Evolutionary conservation across 2,329 filamentous ascomycete genomes (phyloP), one percentile per base, ranked within the genome.

Genomic region (Cercospora canescens): DNA sequence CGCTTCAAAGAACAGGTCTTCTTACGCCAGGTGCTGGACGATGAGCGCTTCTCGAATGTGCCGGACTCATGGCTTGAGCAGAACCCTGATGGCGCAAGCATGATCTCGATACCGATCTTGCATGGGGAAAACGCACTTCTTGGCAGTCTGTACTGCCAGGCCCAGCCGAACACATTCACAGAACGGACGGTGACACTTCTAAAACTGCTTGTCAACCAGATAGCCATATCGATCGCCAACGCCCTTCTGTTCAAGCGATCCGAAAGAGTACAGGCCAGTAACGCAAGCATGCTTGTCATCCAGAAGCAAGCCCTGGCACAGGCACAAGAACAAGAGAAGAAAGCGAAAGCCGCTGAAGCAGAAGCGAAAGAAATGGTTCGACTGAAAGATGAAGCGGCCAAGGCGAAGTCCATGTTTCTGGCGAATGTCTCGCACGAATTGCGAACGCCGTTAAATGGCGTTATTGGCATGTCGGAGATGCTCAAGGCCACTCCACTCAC

Each of bases 351-450:
- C 60, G 91, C 91, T 1, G 91, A 94, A 76, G 87, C 89, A 0
- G 88, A 92, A 74, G 91, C 91, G 7, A 88, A 91, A 74, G 87
- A 89, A 67, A 93, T 92, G 76, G 91, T 94, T 76, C 90, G 91
- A 78, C 84, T 94, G 41, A 92, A 92, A 16, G 91, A 94, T 75
- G 91, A 94, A 77, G 91, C 91, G 11, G 91, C 91, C 24, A 92
- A 91, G 78, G 91, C 91, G 41, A 94, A 94, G 77, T 91, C 89
- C 2, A 92, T 94, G 64, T 94, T 94, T 76, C 74, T 86, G 3
- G 84, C 84, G 4, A 86, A 86, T 60, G 83, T 85, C 3, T 83
- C 81, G 3, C 79, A 81, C 68, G 84, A 94, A 78, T 80, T 94
- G 65, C 77, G 84, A 5, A 86, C 84, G 3, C 84, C 84, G 1